These are phyloP conservation scores for Dioszegia crocea DNA, from an alignment of 768 basidiomycete species.

Conservation along the genomic window DNA sequence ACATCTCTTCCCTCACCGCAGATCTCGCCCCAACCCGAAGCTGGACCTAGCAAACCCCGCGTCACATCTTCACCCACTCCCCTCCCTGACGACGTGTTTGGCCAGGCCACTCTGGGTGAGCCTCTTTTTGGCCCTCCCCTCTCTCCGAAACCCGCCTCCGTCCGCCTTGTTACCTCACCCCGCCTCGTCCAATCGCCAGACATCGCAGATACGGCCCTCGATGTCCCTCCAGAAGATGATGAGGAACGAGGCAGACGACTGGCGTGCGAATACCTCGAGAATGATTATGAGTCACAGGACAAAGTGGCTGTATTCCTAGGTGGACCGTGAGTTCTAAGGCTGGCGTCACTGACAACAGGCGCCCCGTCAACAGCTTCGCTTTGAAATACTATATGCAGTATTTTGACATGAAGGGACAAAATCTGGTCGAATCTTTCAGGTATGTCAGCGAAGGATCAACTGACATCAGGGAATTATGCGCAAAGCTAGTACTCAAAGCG, in stretches of 20 bases:
- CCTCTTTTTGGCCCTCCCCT: slow-evolving; percentile 4
- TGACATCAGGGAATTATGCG: slow-evolving; percentile 67
- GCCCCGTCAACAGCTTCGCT: slow-evolving; percentile 67
- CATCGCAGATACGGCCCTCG: too few species aligned
- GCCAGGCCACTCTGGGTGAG: background rate
- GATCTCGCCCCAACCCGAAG: background rate
- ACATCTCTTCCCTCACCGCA: slow-evolving; percentile 15
- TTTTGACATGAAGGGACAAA: slow-evolving; percentile 78
- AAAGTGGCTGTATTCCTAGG: slow-evolving; percentile 98
- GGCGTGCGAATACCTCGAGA: slow-evolving; percentile 74
- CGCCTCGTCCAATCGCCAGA: background rate
- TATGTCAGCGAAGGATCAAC: slow-evolving; percentile 41
- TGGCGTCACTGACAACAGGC: slow-evolving; percentile 54
- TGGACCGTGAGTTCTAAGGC: slow-evolving; percentile 63
- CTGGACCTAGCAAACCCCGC: slow-evolving; percentile 4
- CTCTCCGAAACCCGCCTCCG: background rate
- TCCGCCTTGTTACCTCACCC: slow-evolving; percentile 5
- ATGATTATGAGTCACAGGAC: slow-evolving; percentile 78
- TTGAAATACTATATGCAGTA: slow-evolving; percentile 76
- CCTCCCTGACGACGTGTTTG: background rate
- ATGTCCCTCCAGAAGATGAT: slow-evolving; percentile 13
- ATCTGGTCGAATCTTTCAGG: slow-evolving; percentile 88
- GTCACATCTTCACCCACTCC: background rate
- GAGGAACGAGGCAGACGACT: slow-evolving; percentile 62
- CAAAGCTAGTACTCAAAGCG: slow-evolving; percentile 85